Base-by-base conservation (phyloP, 352 stramenopile species). In the Plasmopara muralis region DNA sequence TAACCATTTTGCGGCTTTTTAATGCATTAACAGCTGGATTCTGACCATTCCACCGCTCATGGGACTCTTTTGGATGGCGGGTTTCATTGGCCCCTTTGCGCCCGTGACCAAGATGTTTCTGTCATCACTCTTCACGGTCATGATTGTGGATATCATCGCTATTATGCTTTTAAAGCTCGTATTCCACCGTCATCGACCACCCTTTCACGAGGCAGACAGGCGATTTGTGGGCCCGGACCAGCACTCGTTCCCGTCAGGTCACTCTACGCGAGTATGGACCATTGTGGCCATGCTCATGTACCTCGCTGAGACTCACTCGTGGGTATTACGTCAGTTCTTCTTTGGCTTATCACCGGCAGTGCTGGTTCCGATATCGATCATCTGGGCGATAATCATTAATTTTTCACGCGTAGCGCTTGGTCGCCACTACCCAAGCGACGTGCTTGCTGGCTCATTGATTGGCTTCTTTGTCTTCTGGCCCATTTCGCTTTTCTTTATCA, bases 231-330 rank as follows among this genome's bases (percentile, higher is more conserved):
- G 83, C 0, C 79, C 83, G 0, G 83, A 93, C 62, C 74, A 93
- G 66, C 82, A 91, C 55, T 93, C 83, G 56, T 93, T 93, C 64
- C 83, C 83, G 9, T 93, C 83, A 4, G 83, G 83, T 38, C 83
- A 93, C 60, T 83, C 80, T 5, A 90, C 83, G 35, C 80, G 83
- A 49, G 73, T 74, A 18, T 87, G 80, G 66, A 78, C 76, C 45
- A 72, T 93, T 54, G 63, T 89, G 25, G 77, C 61, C 7, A 68
- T 89, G 56, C 47, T 89, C 45, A 39, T 87, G 40, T 77, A 80
- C 51, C 57, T 90, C 18, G 66, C 75, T 10, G 57, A 82, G 35
- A 66, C 40, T 35, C 64, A 86, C 42, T 71, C 77, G 15, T 53
- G 44, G 47, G 57, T 83, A 30, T 44, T 81, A 10, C 61, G 63